Percentiles rank a stretch among this genome's conserved stretches.
These are phyloP conservation scores for Hyphopichia khmerensis DNA, from an alignment of 1,139 yeast genomes.

Conservation along the genomic window DNA sequence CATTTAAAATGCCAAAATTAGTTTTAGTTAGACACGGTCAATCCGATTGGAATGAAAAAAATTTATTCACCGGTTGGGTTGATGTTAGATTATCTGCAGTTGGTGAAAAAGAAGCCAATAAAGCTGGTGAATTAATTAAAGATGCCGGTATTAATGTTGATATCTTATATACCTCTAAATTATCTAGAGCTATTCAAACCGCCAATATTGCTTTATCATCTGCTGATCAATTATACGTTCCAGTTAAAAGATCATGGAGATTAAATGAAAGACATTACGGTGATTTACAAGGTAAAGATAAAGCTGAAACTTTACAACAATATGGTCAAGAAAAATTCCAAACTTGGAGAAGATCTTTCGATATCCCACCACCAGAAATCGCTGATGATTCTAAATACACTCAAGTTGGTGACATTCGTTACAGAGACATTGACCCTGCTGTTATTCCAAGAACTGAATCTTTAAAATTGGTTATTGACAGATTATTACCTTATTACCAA, in stretches of 20 bases:
- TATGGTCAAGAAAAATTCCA: conserved; percentile 94
- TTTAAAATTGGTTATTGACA: conserved; percentile 90
- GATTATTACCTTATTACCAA: conserved; percentile 98
- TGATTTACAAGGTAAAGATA: conserved; percentile 97
- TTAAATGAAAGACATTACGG: conserved; percentile 99
- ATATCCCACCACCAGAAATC: conserved; percentile 93
- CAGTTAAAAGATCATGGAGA: conserved; percentile 96
- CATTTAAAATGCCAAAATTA: conserved; percentile 57
- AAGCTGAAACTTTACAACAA: conserved; percentile 85
- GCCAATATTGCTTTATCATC: conserved; percentile 90
- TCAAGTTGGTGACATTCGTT: conserved; percentile 84
- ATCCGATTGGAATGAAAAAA: conserved; percentile 98
- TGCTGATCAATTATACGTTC: conserved; percentile 89
- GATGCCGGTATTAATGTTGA: conserved; percentile 87
- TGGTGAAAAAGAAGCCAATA: conserved; percentile 87
- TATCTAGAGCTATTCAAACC: conserved; percentile 96
- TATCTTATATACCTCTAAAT: conserved; percentile 84
- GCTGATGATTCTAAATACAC: conserved; percentile 77
- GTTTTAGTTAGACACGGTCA: conserved; percentile 96
- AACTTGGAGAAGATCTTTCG: conserved; percentile 97
- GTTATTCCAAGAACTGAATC: conserved; percentile 95
- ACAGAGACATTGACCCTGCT: conserved; percentile 76
- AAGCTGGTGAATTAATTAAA: conserved; percentile 91
- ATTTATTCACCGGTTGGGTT: conserved; percentile 99
- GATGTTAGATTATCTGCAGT: conserved; percentile 83